Base-by-base conservation (phyloP, 2,329 filamentous ascomycete genomes). In the Tolypocladium sp. region DNA sequence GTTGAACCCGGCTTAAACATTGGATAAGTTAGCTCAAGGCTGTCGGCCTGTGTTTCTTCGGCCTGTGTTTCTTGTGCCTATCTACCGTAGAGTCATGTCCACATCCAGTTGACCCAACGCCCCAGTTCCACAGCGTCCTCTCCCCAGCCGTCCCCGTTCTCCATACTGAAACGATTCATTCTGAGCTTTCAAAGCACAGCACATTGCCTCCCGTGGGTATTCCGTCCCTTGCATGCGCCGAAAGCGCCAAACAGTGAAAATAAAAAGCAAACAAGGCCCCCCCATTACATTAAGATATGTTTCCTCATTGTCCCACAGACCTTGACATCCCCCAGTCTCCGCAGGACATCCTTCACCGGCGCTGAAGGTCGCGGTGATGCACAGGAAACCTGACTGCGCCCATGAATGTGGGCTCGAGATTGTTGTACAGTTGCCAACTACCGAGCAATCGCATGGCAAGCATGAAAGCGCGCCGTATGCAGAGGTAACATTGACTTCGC, bases 171-270 rank as follows among this genome's bases (percentile, higher is more conserved):
- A 46, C 20, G 12, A 56, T 35, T 49, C 33, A 35, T 35, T 30
- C 30, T 35, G 41, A 46, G 41, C 55, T 38, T 25, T 38, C 30
- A 37, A 38, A 38, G 42, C 55, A 17, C 27, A 27, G 22, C 37
- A 35, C 8, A 22, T 49, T 38, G 25, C 27, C 42, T 37, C 33
- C 30, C 30, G 41, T 37, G 55, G 55, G 55, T 57, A 57, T 56
- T 46, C 77, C 77, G 65, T 79, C 79, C 25, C 55, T 22, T 41
- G 49, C 9, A 4, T 57, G 46, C 58, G 42, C 55, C 55, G 12
- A 57, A 57, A 57, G 55, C 55, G 55, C 55, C 42, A 13, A 57
- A 57, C 41, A 35, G 58, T 25, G 37, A 59, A 62, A 49, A 33
- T 59, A 44, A 63, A 49, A 38, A 33, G 41, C 41, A 51, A 13